phyloP scores from a whole-genome alignment of 192 early-diverging fungal species.

The Thamnidium elegans region DNA sequence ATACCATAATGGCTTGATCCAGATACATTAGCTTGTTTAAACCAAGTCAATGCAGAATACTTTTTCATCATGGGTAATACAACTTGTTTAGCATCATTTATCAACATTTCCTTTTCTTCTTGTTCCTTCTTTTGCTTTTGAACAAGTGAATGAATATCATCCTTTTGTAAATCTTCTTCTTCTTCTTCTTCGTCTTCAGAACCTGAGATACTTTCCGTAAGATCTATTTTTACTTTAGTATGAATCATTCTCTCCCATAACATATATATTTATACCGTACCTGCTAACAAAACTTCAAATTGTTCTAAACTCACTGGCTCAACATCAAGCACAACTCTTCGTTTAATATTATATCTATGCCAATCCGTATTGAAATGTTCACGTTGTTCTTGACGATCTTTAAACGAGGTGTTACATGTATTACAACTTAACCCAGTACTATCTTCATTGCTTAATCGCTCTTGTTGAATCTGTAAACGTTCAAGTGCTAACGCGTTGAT shows the following conservation, averaged over 20 bases:
- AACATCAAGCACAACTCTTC: constrained; percentile 31
- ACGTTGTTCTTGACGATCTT: constrained; percentile 40
- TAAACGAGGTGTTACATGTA: constrained; percentile 40
- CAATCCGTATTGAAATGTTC: constrained; percentile 50
- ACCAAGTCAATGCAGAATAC: constrained; percentile 39
- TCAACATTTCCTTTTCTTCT: neutral
- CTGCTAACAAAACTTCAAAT: constrained; percentile 52
- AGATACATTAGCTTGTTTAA: constrained; percentile 1
- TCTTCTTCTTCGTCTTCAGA: constrained; percentile 39
- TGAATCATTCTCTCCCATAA: neutral
- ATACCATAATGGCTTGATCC: constrained; percentile 41
- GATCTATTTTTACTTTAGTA: constrained; percentile 27
- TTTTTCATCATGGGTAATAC: constrained; percentile 14
- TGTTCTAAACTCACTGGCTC: constrained; percentile 41
- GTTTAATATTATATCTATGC: constrained; percentile 60
- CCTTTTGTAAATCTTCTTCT: constrained; percentile 19
- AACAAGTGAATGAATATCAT: constrained; percentile 1
- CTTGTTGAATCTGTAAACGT: constrained; percentile 18
- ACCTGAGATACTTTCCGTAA: constrained; percentile 49
- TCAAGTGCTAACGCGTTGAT: constrained; percentile 11
- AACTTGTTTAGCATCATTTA: neutral
- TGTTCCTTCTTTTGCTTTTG: constrained; percentile 12
- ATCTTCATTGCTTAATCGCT: constrained; percentile 8
- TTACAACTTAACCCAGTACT: constrained; percentile 35
- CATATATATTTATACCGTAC: constrained; percentile 22